A percentile compares a stretch with the other conserved stretches of the same genome.
phyloP scores from a whole-genome alignment of 768 basidiomycete species.

The Kwoniella heveanensis region DNA sequence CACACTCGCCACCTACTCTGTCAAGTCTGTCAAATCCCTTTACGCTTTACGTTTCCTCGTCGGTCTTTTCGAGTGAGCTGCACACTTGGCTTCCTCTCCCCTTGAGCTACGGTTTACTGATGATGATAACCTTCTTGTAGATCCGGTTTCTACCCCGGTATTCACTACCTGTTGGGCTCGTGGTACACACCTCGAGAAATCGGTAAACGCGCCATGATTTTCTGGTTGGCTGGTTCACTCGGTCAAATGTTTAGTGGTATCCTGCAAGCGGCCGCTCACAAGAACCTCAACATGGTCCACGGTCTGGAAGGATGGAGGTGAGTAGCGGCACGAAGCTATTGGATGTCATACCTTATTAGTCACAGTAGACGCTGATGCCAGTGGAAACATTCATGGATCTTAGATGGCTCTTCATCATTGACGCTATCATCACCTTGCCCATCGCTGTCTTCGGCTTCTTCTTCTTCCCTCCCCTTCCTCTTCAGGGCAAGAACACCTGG shows the following conservation, averaged over 20 bases:
- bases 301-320: constrained; percentile 36
- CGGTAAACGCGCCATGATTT: constrained; percentile 49
- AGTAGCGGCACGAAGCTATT: not conserved
- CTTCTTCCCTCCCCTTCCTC: constrained; percentile 37
- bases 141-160: constrained; percentile 51
- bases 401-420: constrained; percentile 41
- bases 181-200: constrained; percentile 51
- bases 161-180: constrained; percentile 49
- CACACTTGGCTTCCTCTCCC: not conserved
- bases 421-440: constrained; percentile 27
- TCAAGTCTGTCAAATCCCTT: constrained; percentile 39
- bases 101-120: not conserved
- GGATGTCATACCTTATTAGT: not conserved
- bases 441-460: constrained; percentile 31
- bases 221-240: constrained; percentile 41
- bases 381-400: not conserved
- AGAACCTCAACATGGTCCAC: constrained; percentile 38
- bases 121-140: not conserved
- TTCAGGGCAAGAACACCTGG: constrained; percentile 29
- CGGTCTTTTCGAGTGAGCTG: constrained; percentile 45
- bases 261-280: constrained; percentile 45
- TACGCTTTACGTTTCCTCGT: constrained; percentile 52
- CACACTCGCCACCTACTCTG: constrained; percentile 45
- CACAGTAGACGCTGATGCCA: not conserved
- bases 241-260: constrained; percentile 47